Base-by-base conservation (phyloP, 2,329 filamentous ascomycete genomes). In the Aspergillus terreus region DNA sequence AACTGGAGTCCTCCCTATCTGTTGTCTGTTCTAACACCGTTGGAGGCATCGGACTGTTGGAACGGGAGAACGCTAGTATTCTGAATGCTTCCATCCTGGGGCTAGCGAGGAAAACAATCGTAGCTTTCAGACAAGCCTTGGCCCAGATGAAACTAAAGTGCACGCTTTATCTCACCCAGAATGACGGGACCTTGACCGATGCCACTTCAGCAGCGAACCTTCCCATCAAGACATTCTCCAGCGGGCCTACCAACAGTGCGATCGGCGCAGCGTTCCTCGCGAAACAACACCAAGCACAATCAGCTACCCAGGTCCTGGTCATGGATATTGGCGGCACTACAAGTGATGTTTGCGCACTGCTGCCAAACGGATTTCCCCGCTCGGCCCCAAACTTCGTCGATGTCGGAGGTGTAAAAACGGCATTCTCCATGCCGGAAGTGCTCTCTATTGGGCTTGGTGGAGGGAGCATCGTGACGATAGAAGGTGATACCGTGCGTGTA, bases 261-360 rank as follows among this genome's bases (percentile, higher is more conserved):
- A 73, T 76, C 11, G 78, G 78, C 11, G 78, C 77, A 7, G 72
- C 72, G 1, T 77, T 63, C 48, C 55, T 70, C 14, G 60, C 55
- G 1, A 44, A 49, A 4, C 40, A 58, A 14, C 52, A 55, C 23
- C 38, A 42, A 14, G 11, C 38, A 4, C 38, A 42, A 21, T 42
- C 38, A 2, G 10, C 38, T 6, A 42, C 38, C 38, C 38, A 42
- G 10, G 38, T 42, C 14, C 15, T 23, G 17, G 38, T 83, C 0
- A 74, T 83, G 2, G 82, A 85, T 57, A 76, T 85, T 25, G 82
- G 82, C 6, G 82, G 82, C 14, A 85, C 82, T 0, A 85, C 82
- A 0, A 81, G 81, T 2, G 82, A 85, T 62, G 78, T 84, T 7
- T 81, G 82, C 23, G 73, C 81, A 0, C 64, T 85, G 2, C 69